phyloP scores from a whole-genome alignment of 179 eudicot genomes.

The Beta macrorhiza region DNA sequence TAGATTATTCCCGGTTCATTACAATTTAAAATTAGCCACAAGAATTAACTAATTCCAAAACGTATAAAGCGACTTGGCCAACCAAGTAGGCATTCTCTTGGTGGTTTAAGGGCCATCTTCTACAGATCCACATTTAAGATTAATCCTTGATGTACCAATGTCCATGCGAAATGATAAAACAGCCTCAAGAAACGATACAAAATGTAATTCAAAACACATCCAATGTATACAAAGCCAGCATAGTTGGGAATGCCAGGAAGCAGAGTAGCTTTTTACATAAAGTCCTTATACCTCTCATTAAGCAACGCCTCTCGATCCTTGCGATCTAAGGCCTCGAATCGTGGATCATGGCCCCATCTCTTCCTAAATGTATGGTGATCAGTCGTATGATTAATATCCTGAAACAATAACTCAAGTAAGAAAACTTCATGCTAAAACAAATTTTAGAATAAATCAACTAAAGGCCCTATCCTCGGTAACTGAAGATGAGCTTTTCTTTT shows the following conservation, averaged over 20 bases:
- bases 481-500: neutral
- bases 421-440: slow-evolving; percentile 2
- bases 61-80: neutral
- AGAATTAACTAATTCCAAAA: neutral
- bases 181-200: too few relatives aligned
- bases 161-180: too few relatives aligned
- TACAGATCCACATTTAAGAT: too few relatives aligned
- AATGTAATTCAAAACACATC: neutral
- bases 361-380: slow-evolving; percentile 76
- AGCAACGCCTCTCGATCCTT: slow-evolving; percentile 78
- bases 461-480: neutral
- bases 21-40: neutral
- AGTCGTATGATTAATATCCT: slow-evolving; percentile 78
- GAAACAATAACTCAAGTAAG: slow-evolving; percentile 30
- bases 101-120: too few relatives aligned
- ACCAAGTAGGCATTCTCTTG: neutral
- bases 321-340: slow-evolving; percentile 83
- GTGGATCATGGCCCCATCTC: slow-evolving; percentile 91
- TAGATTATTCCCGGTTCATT: neutral
- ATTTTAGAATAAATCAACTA: neutral
- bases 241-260: neutral
- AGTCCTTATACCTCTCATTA: slow-evolving; percentile 72
- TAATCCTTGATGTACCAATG: too few relatives aligned
- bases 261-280: neutral
- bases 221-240: too few relatives aligned